Evolutionary conservation across 495 filamentous ascomycete species (phyloP), one percentile per base, ranked within the genome.

Genomic region (Immersiella caudata): DNA sequence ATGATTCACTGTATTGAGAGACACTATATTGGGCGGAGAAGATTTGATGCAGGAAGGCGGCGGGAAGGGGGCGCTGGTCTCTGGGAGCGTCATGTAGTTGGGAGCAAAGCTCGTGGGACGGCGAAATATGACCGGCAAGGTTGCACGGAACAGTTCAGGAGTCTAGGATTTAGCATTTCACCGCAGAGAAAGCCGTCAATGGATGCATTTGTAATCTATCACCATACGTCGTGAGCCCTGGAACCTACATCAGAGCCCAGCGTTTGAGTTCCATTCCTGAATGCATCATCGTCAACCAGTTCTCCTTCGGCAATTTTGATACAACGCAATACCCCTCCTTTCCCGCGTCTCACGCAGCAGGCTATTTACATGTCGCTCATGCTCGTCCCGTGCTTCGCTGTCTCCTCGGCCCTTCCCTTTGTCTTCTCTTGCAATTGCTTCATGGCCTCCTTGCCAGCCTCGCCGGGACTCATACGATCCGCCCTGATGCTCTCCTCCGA

Each of bases 401-500:
- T 79, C 77, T 86, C 79, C 76, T 85, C 81, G 8, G 83, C 81
- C 29, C 73, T 67, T 11, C 66, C 57, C 73, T 83, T 83, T n/a
- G 84, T 87, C 70, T 77, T 76, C 68, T 85, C 80, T 76, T 86
- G 83, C 75, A 86, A 69, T 60, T 73, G 56, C 56, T 74, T 68
- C n/a, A 83, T 69, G 54, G 76, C 71, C 66, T 77, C 76, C 24
- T 72, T 69, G 67, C 65, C 60, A 12, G 64, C 40, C 46, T 70
- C 71, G 50, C 55, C 60, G 56, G 62, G 64, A 9, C 54, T 16
- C 24, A 27, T 21, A 0, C 81, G 78, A 70, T 86, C 82, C 11
- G 81, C 82, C 79, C 81, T 82, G 68, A 97, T 88, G 72, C 87
- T 88, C 68, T 89, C 88, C 83, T 97, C 93, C 72, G 89, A 92